Base-by-base conservation (phyloP, 192 early-diverging fungal species). In the Phlyctochytrium arcticum region DNA sequence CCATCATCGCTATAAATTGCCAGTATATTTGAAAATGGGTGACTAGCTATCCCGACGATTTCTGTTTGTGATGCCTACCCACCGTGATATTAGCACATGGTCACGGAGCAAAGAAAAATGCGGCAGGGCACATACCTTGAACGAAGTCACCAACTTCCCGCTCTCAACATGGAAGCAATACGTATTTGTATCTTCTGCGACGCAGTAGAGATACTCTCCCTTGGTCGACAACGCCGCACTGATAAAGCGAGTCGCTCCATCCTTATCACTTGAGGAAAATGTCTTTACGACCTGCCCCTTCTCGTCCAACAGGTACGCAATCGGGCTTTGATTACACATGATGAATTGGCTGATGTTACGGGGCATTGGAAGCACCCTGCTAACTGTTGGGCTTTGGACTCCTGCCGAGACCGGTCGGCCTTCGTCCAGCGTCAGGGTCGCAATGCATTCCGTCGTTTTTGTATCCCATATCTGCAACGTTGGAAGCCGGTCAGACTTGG, bases 11-110 rank as follows among this genome's bases (percentile, higher is more conserved):
- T 78, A 60, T 82, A 80, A 9, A 82, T 62, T 1, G 87, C 89
- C 36, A 90, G 17, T 35, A 94, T 81, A 67, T 94, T 98, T 9
- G 92, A 76, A 30, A 82, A 85, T 17, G 95, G 95, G 77, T 98
- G 95, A 32, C 84, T 72, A 1, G 79, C 76, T 37, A 95, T 75
- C 2, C 92, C 92, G 60, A 89, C 84, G 0, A 95, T 78, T 47
- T 94, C 92, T 0, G 77, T 62, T 10, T 87, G 85, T 0, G 81
- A 74, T 1, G 85, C 70, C 85, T 76, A 68, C 1, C 36, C 15
- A 36, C 21, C 27, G 29, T 3, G 60, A 32, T 17, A 48, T 17
- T 30, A 17, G 30, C 24, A 9, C 27, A 39, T 48, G 6, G n/a
- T 49, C 2, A 17, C 19, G n/a, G 12, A 32, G 23, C 12, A 19